These are phyloP conservation scores for Camelina neglecta DNA, from an alignment of 345 rosid genomes.

Conservation along the genomic window DNA sequence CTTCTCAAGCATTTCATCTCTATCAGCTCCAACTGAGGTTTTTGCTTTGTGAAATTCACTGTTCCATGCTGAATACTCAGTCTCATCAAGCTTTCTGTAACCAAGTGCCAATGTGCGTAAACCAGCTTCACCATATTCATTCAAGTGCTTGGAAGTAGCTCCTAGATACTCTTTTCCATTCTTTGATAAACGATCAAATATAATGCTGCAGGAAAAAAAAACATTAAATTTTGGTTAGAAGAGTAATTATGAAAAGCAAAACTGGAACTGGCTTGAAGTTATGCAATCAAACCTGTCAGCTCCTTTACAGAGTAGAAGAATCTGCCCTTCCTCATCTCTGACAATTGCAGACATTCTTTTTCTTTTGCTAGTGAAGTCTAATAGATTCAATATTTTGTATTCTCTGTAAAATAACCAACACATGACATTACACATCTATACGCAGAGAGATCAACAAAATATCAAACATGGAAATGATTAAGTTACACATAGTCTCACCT, in stretches of 20 bases:
- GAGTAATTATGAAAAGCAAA: neutral
- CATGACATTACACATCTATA: conserved; percentile 7
- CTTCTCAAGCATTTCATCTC: conserved; percentile 69
- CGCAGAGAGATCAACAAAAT: neutral
- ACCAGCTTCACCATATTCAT: conserved; percentile 73
- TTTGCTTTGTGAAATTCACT: conserved; percentile 59
- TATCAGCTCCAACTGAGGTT: conserved; percentile 66
- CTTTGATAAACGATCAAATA: conserved; percentile 69
- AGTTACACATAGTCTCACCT: conserved; percentile 49
- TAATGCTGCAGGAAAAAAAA: conserved; percentile 53
- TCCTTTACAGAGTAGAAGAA: conserved; percentile 80
- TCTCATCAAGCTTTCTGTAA: conserved; percentile 52
- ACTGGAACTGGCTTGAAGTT: conserved; percentile 18
- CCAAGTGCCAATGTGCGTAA: conserved; percentile 80
- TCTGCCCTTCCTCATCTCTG: conserved; percentile 63
- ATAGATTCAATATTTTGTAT: conserved; percentile 66
- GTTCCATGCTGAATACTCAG: conserved; percentile 64
- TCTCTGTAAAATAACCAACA: conserved; percentile 53
- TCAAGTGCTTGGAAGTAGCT: conserved; percentile 59
- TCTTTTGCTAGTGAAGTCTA: conserved; percentile 75
- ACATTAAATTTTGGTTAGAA: neutral
- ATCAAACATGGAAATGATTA: neutral
- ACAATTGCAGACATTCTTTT: conserved; percentile 90
- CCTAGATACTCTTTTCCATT: conserved; percentile 58
- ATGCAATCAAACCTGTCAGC: conserved; percentile 71